phyloP scores from a whole-genome alignment of 177 flowering plant genomes.

The Vitis hybrid region DNA sequence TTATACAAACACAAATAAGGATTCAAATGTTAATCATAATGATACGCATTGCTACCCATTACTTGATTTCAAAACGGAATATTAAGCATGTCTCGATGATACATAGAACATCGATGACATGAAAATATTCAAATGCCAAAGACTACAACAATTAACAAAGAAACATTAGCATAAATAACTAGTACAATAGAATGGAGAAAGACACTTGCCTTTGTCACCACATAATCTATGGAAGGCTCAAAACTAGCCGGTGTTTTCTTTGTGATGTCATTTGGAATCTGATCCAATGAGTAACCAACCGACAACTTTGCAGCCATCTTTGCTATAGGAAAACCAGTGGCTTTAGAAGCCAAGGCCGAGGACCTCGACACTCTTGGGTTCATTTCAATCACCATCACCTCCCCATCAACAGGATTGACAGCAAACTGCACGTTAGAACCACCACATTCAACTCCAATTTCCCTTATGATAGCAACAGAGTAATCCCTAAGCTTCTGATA shows the following conservation, averaged over 20 bases:
- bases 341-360: slow-evolving; percentile 96
- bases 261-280: slow-evolving; percentile 94
- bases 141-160: neutral
- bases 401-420: slow-evolving; percentile 87
- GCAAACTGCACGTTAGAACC: slow-evolving; percentile 99
- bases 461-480: slow-evolving; percentile 87
- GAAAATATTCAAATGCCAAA: too few relatives aligned
- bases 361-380: slow-evolving; percentile 97
- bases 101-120: too few relatives aligned
- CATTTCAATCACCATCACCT: slow-evolving; percentile 98
- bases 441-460: slow-evolving; percentile 98
- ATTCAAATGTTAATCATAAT: too few relatives aligned
- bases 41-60: too few relatives aligned
- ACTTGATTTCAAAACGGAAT: too few relatives aligned
- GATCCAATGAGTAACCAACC: slow-evolving; percentile 87
- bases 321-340: slow-evolving; percentile 98
- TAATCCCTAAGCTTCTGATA: slow-evolving; percentile 92
- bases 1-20: too few relatives aligned
- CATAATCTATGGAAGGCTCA: slow-evolving; percentile 98
- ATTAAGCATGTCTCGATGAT: too few relatives aligned
- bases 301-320: slow-evolving; percentile 98
- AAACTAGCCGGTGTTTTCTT: slow-evolving; percentile 98
- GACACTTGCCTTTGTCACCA: slow-evolving; percentile 80
- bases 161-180: neutral
- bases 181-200: neutral